A percentile compares a stretch with the other conserved stretches of the same genome.
phyloP scores from a whole-genome alignment of 2,329 filamentous ascomycete species.

The Didymella lethalis region DNA sequence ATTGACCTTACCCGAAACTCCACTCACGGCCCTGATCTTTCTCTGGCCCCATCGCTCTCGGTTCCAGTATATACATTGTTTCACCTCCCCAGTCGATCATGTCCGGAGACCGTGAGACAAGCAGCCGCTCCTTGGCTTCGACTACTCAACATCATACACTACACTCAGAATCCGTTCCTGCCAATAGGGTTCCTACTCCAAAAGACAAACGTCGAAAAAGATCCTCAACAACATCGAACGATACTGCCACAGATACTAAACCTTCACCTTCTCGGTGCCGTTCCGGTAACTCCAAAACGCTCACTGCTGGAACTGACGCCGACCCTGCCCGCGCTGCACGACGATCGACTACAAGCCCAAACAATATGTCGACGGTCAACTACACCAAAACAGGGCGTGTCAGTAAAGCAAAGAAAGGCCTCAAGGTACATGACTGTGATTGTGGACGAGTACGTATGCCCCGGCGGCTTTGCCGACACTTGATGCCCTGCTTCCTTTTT shows the following conservation, averaged over 20 bases:
- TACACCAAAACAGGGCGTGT: slow-evolving; percentile 58
- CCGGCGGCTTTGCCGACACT: neutral
- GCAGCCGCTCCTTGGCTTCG: slow-evolving; percentile 43
- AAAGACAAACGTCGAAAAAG: slow-evolving; percentile 32
- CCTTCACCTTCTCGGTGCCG: slow-evolving; percentile 39
- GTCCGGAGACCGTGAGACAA: slow-evolving; percentile 45
- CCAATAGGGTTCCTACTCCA: slow-evolving; percentile 23
- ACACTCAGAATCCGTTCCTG: slow-evolving; percentile 34
- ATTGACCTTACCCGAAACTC: slow-evolving; percentile 37
- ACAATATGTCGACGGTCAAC: slow-evolving; percentile 43
- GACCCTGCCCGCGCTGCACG: slow-evolving; percentile 43
- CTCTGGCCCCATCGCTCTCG: slow-evolving; percentile 35
- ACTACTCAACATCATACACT: slow-evolving; percentile 29
- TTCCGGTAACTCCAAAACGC: slow-evolving; percentile 35
- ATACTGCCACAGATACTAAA: slow-evolving; percentile 32
- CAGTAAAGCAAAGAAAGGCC: slow-evolving; percentile 58
- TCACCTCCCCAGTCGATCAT: slow-evolving; percentile 41
- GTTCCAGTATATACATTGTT: slow-evolving; percentile 45
- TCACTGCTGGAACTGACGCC: slow-evolving; percentile 35
- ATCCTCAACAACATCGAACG: slow-evolving; percentile 41
- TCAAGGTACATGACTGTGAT: slow-evolving; percentile 57
- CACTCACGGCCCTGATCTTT: slow-evolving; percentile 46
- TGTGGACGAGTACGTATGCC: slow-evolving; percentile 55
- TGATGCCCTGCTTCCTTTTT: neutral
- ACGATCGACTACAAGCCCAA: slow-evolving; percentile 43